Evolutionary conservation across 805 yeast genomes (phyloP), one percentile per base, ranked within the genome.

Genomic region (Vanderwaltozyma polyspora): DNA sequence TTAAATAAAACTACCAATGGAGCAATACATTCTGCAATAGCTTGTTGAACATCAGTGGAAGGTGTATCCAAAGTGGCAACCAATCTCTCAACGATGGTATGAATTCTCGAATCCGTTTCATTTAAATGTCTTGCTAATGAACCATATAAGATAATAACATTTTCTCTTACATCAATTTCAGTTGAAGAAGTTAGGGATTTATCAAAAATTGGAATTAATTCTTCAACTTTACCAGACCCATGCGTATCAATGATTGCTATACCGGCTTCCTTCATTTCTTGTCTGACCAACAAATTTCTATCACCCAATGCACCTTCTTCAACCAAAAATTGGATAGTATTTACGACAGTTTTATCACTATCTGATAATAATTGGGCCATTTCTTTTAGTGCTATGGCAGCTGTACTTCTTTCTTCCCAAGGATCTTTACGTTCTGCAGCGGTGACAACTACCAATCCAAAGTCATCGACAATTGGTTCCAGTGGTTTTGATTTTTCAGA

Each of bases 181-280:
- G 38, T 38, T 8, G 45, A 44, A 10, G 58, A 47, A 8, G 49
- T 39, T 31, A 84, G 66, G 24, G 80, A 72, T 6, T 56, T 50
- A 56, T 89, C 96, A 47, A 91, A 83, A n/a, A 85, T 66, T 2
- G 87, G 82, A 45, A 86, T 76, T 46, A 91, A 66, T 2, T 63
- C 60, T 51, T 85, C 94, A n/a, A 86, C 79, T 36, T 68, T 65
- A 4, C 59, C 50, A 16, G 70, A 65, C 15, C 95, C 96, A 44
- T 77, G 79, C 1, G 53, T 49, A 28, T 76, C 68, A 34, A 91
- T 74, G 23, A 84, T 66, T 27, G 68, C 74, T 38, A 83, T 67
- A 32, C 95, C 97, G n/a, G 95, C 91, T 36, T 80, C 89, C 49
- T 84, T 86, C 53, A 86, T 68, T 51, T 82, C 93, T 41, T 76